Evolutionary conservation across 2,329 filamentous ascomycete genomes (phyloP).

Genomic region (Didymella keratinophila): DNA sequence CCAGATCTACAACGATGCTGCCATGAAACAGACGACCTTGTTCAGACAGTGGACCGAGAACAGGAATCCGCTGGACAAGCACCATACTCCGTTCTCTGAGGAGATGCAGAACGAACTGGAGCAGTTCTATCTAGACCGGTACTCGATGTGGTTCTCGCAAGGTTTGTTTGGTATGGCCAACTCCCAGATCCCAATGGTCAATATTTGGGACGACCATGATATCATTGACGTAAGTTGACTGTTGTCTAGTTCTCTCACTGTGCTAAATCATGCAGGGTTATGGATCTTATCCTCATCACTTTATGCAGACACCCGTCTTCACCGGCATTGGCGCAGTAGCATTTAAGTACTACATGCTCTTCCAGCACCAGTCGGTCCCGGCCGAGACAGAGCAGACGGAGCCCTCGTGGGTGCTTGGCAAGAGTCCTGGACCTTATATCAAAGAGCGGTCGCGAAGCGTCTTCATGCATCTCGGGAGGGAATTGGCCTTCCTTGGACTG

Average conservation of each 20-base stretch:
- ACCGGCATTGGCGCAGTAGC: conserved; percentile 87
- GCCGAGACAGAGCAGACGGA: conserved; percentile 84
- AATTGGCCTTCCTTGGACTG: conserved; percentile 82
- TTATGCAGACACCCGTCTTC: conserved; percentile 91
- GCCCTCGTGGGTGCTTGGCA: conserved; percentile 88
- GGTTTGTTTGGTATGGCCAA: conserved; percentile 92
- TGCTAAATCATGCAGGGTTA: conserved; percentile 68
- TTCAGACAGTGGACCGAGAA: conserved; percentile 87
- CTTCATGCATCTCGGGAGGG: conserved; percentile 82
- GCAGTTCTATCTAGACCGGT: conserved; percentile 84
- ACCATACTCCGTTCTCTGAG: conserved; percentile 76
- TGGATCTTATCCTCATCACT: conserved; percentile 89
- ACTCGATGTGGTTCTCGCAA: conserved; percentile 95
- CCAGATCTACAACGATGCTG: conserved; percentile 93
- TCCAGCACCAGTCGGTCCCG: conserved; percentile 90
- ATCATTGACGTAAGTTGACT: conserved; percentile 57
- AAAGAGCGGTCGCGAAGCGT: conserved; percentile 83
- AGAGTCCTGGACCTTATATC: conserved; percentile 86
- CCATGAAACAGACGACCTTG: conserved; percentile 74
- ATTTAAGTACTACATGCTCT: conserved; percentile 99
- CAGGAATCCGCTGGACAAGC: conserved; percentile 81
- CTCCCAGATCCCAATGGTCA: conserved; percentile 96
- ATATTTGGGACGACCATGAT: conserved; percentile 93
- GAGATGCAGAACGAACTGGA: conserved; percentile 92
- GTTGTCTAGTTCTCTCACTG: conserved; percentile 58